phyloP scores from a whole-genome alignment of 352 stramenopile species.

The Globisporangium irregulare region DNA sequence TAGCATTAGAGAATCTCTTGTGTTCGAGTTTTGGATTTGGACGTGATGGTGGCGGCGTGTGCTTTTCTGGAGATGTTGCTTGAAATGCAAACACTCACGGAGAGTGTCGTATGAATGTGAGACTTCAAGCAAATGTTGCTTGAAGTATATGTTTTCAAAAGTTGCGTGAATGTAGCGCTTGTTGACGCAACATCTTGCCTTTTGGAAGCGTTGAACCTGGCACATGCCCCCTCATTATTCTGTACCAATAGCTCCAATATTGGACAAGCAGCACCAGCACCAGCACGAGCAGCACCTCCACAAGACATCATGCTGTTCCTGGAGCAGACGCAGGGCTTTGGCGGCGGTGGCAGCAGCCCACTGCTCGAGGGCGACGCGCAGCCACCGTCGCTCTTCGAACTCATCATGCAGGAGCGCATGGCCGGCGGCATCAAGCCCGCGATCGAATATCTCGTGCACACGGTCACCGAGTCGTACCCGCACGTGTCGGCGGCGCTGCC shows the following conservation, averaged over 20 bases:
- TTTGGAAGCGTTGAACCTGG: conserved; percentile 2
- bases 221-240: background rate
- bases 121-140: no score
- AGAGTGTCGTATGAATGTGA: background rate
- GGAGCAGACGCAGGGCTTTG: conserved; percentile 77
- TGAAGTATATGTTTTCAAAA: no score
- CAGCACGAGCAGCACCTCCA: background rate
- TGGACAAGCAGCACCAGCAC: background rate
- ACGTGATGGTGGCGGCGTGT: background rate
- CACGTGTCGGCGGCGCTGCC: conserved; percentile 46
- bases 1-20: background rate
- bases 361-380: conserved; percentile 10
- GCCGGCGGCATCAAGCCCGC: conserved; percentile 68
- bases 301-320: conserved; percentile 61
- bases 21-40: background rate
- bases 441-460: conserved; percentile 69
- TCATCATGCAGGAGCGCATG: conserved; percentile 88
- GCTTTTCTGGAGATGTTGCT: background rate
- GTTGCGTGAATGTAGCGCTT: conserved; percentile 2
- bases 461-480: conserved; percentile 73
- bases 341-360: conserved; percentile 10
- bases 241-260: background rate
- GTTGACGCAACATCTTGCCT: conserved; percentile 7
- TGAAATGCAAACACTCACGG: no score
- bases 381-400: conserved; percentile 76